phyloP scores from a whole-genome alignment of 768 basidiomycete genomes.

The Termitomyces sp. region DNA sequence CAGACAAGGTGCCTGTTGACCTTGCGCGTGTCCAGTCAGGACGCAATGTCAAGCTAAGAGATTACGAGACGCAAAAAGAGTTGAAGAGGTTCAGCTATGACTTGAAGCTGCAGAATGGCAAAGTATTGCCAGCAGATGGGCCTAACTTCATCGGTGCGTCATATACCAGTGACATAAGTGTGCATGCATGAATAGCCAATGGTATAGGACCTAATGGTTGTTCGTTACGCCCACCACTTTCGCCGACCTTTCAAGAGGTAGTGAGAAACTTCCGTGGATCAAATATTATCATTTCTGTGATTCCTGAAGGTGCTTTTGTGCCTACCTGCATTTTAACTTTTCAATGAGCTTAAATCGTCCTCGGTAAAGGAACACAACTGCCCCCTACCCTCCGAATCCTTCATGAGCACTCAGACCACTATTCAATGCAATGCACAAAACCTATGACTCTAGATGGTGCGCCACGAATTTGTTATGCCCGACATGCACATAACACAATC shows the following conservation, averaged over 20 bases:
- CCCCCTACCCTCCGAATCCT: conserved; percentile 5
- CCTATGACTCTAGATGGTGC: conserved; percentile 6
- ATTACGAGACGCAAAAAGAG: conserved; percentile 7
- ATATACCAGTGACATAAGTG: background rate
- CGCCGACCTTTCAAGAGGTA: conserved; percentile 11
- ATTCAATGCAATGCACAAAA: conserved; percentile 7
- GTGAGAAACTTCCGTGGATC: conserved; percentile 9
- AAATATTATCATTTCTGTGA: conserved; percentile 9
- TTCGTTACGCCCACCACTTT: conserved; percentile 9
- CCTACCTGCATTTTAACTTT: background rate
- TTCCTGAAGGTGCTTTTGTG: conserved; percentile 1
- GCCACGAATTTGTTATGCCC: background rate
- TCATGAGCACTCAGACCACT: conserved; percentile 9
- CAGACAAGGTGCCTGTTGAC: conserved; percentile 8
- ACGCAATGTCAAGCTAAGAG: conserved; percentile 5
- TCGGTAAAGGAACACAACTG: conserved; percentile 3
- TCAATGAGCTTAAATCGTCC: background rate
- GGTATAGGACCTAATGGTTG: conserved; percentile 4
- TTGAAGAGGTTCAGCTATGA: conserved; percentile 11
- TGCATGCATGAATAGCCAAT: background rate
- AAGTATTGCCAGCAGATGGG: conserved; percentile 2
- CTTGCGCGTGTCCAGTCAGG: conserved; percentile 8
- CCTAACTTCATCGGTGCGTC: conserved; percentile 8
- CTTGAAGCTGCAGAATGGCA: conserved; percentile 2
- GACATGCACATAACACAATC: background rate